Evolutionary conservation across 495 filamentous ascomycete species (phyloP).

Genomic region (Penicillium bovifimosum): DNA sequence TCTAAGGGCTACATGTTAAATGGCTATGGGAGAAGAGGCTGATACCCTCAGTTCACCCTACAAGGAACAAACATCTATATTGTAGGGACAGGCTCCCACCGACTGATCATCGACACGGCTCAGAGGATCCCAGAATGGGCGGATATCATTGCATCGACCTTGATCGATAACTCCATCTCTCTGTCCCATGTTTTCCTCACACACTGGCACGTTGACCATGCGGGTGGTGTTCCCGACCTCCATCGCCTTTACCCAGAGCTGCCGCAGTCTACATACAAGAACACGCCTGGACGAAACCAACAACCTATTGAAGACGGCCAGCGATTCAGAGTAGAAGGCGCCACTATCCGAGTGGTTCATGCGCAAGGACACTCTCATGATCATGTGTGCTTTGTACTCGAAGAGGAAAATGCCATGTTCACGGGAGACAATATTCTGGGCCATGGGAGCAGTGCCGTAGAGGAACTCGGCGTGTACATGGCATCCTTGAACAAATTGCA

Average conservation of each 20-base stretch:
- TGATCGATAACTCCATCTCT: too few species aligned
- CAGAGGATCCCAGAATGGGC: background rate
- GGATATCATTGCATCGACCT: background rate
- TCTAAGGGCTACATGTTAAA: too few species aligned
- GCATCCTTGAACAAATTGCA: too few species aligned
- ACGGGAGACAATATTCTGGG: conserved; percentile 1
- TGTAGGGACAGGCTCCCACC: background rate
- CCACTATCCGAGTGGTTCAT: background rate
- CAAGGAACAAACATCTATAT: conserved; percentile 2
- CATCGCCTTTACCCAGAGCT: background rate
- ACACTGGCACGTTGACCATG: background rate
- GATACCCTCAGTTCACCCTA: background rate
- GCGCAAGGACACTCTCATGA: background rate
- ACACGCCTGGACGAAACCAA: background rate
- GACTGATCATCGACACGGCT: background rate
- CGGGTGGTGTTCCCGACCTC: background rate
- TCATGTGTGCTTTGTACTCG: background rate
- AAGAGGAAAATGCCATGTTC: background rate
- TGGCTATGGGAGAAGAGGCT: too few species aligned
- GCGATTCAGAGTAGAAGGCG: background rate
- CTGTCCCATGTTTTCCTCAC: background rate
- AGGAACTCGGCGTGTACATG: too few species aligned
- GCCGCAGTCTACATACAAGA: background rate
- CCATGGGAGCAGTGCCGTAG: background rate
- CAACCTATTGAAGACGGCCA: background rate